Evolutionary conservation across 306 rosid genomes (phyloP).

Genomic region (Pterocarpus santalinus): DNA sequence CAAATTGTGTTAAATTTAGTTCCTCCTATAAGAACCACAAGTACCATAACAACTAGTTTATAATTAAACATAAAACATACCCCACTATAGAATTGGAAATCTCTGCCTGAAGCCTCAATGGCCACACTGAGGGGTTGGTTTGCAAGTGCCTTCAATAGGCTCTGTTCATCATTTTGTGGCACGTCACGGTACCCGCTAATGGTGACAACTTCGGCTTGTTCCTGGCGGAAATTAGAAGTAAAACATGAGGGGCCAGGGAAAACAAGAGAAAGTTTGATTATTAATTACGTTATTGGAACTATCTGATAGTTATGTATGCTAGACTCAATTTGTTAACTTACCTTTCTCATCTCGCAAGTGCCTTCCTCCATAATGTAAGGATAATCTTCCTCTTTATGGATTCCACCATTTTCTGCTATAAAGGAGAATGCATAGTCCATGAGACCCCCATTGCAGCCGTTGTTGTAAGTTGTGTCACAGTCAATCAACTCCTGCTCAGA

Average conservation of each 20-base stretch:
- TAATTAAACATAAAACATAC: conserved; percentile 46
- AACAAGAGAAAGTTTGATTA: not conserved
- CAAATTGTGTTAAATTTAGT: not conserved
- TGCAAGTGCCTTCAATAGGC: conserved; percentile 87
- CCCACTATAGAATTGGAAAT: conserved; percentile 94
- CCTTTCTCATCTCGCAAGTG: conserved; percentile 79
- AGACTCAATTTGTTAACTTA: conserved; percentile 6
- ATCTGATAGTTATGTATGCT: no score
- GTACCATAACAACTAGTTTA: not conserved
- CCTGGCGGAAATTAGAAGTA: conserved; percentile 53
- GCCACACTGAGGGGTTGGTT: conserved; percentile 93
- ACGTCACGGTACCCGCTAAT: conserved; percentile 86
- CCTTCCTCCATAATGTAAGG: conserved; percentile 91
- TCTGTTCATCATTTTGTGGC: conserved; percentile 79
- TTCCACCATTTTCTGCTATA: conserved; percentile 62
- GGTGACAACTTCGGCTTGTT: conserved; percentile 62
- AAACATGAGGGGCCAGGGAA: no score
- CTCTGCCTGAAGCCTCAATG: conserved; percentile 85
- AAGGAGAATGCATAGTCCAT: conserved; percentile 78
- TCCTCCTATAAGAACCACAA: not conserved
- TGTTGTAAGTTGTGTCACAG: conserved; percentile 71
- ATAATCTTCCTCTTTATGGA: conserved; percentile 75
- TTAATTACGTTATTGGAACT: not conserved
- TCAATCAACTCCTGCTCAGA: conserved; percentile 78
- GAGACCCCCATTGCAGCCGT: conserved; percentile 81